Percentiles rank a stretch among this genome's conserved stretches.
Conservation (phyloP, 257 asterid genomes). For the Przewalskia tangutica region DNA sequence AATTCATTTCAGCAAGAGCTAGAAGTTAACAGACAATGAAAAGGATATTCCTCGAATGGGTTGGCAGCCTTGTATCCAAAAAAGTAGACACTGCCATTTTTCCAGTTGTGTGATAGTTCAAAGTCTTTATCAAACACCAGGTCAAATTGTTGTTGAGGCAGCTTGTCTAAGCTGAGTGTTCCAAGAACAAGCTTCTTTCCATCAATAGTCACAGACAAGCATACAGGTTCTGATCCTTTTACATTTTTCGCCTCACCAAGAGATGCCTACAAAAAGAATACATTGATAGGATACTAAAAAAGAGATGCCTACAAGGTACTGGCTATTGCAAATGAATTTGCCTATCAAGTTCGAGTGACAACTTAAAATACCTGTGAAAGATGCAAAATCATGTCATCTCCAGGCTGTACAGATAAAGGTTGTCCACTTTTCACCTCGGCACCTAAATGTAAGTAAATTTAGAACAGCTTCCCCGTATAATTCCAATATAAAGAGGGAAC, state of each 20-base stretch:
- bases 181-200: conserved; percentile 14
- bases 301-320: neutral
- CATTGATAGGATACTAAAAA: neutral
- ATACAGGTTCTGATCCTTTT: conserved; percentile 10
- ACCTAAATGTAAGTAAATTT: neutral
- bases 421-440: conserved; percentile 14
- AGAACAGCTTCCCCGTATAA: neutral
- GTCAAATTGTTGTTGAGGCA: conserved; percentile 20
- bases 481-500: neutral
- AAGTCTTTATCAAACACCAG: conserved; percentile 12
- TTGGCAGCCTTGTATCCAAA: conserved; percentile 9
- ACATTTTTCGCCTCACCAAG: conserved; percentile 10
- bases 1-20: neutral
- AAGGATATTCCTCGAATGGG: neutral
- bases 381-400: conserved; percentile 3
- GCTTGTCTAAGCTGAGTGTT: conserved; percentile 10
- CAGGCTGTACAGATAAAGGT: conserved; percentile 2
- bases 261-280: conserved; percentile 3
- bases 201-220: conserved; percentile 8
- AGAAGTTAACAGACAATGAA: neutral
- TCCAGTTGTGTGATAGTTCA: conserved; percentile 19
- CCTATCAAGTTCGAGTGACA: neutral
- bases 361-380: conserved; percentile 10
- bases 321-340: neutral
- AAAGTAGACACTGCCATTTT: conserved; percentile 13